Evolutionary conservation across 805 yeast species (phyloP).

Genomic region (Monosporozyma solicola): DNA sequence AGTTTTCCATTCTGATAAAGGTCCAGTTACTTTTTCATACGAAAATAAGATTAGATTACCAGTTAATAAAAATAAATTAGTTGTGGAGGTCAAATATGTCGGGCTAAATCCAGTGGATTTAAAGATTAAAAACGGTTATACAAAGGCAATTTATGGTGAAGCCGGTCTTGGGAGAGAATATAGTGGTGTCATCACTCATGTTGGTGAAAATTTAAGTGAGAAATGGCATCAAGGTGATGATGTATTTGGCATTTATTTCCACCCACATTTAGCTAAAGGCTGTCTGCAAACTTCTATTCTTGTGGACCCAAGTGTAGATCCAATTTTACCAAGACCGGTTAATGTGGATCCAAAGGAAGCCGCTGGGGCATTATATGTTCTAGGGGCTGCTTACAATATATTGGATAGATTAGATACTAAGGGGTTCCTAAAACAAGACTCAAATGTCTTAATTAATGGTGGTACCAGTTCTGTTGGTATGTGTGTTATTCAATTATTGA

Average conservation of each 20-base stretch:
- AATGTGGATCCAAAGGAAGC: slow-evolving; percentile 44
- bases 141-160: slow-evolving; percentile 42
- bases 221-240: slow-evolving; percentile 48
- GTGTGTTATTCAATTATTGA: slow-evolving; percentile 50
- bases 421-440: slow-evolving; percentile 29
- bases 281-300: slow-evolving; percentile 48
- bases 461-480: slow-evolving; percentile 72
- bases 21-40: slow-evolving; percentile 39
- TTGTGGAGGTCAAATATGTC: slow-evolving; percentile 51
- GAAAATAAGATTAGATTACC: slow-evolving; percentile 45
- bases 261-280: slow-evolving; percentile 44
- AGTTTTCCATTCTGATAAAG: slow-evolving; percentile 34
- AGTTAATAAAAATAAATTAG: slow-evolving; percentile 37
- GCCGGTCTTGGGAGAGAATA: slow-evolving; percentile 68
- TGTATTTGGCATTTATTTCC: slow-evolving; percentile 55
- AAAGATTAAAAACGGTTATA: slow-evolving; percentile 48
- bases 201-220: slow-evolving; percentile 38
- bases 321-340: slow-evolving; percentile 39
- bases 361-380: slow-evolving; percentile 53
- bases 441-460: slow-evolving; percentile 59
- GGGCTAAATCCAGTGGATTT: slow-evolving; percentile 61
- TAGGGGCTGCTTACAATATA: slow-evolving; percentile 51
- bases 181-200: slow-evolving; percentile 48
- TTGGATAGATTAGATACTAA: slow-evolving; percentile 26
- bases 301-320: slow-evolving; percentile 44